Evolutionary conservation across 371 early-diverging fungal genomes (phyloP).

Genomic region (Rhizopus delemar): DNA sequence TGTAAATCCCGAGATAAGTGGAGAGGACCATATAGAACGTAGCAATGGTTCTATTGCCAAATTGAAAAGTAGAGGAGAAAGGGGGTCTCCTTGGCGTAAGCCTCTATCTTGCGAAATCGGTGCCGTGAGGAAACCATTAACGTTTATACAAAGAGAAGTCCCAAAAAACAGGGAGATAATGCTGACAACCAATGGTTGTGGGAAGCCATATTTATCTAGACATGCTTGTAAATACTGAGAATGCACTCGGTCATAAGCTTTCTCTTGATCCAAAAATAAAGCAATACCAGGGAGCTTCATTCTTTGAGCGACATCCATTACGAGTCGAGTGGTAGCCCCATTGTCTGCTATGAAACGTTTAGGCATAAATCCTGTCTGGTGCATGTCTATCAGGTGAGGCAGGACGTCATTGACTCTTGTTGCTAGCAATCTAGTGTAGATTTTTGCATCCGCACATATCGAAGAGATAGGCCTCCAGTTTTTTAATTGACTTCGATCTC

Average conservation of each 20-base stretch:
- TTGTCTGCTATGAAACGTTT: too few species aligned
- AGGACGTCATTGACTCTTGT: not conserved
- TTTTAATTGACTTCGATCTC: not conserved
- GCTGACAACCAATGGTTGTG: not conserved
- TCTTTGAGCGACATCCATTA: not conserved
- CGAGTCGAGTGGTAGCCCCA: too few species aligned
- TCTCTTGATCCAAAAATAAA: not conserved
- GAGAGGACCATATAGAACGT: not conserved
- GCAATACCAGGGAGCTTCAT: not conserved
- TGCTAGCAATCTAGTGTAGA: not conserved
- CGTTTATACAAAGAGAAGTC: not conserved
- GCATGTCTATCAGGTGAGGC: not conserved
- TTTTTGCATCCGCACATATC: slow-evolving; percentile 4
- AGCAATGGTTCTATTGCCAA: slow-evolving; percentile 22
- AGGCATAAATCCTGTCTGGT: too few species aligned
- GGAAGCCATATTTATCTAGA: too few species aligned
- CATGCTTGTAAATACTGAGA: too few species aligned
- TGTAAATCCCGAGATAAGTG: too few species aligned
- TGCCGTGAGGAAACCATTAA: not conserved
- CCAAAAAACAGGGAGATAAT: not conserved
- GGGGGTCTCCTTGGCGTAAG: slow-evolving; percentile 14
- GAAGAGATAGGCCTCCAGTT: slow-evolving; percentile 5
- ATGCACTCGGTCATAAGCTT: not conserved
- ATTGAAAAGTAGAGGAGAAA: slow-evolving; percentile 17
- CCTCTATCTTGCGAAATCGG: slow-evolving; percentile 5